Evolutionary conservation across 805 yeast genomes (phyloP).

Genomic region (Kregervanrija delftensis): DNA sequence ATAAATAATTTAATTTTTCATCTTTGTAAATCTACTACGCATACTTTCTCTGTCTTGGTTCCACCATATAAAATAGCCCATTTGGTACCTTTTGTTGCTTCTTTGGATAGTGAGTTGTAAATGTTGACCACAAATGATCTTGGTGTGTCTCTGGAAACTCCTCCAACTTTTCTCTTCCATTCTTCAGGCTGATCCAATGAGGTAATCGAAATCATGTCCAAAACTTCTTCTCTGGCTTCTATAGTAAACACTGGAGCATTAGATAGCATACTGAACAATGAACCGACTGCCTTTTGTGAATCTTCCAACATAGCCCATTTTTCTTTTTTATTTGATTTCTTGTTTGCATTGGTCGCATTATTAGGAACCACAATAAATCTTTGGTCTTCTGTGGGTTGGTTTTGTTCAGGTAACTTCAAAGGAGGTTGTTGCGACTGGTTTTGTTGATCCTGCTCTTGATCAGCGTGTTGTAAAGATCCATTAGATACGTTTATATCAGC

Average conservation of each 20-base stretch:
- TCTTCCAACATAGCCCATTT: constrained; percentile 72
- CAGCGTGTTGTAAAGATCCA: neutral
- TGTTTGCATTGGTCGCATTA: constrained; percentile 73
- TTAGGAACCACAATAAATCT: constrained; percentile 65
- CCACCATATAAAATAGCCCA: constrained; percentile 79
- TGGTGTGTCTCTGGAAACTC: constrained; percentile 72
- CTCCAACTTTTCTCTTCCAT: constrained; percentile 78
- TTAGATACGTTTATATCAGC: constrained; percentile 12
- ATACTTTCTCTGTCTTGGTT: constrained; percentile 67
- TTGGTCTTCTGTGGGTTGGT: constrained; percentile 26
- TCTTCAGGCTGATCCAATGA: constrained; percentile 74
- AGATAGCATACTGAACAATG: constrained; percentile 47
- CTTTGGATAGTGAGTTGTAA: constrained; percentile 66
- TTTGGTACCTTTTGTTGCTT: constrained; percentile 59
- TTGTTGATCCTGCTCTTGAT: no score
- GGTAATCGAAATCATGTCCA: constrained; percentile 75
- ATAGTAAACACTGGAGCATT: constrained; percentile 70
- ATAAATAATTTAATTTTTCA: constrained; percentile 10
- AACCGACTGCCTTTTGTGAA: constrained; percentile 53
- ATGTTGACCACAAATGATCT: constrained; percentile 73
- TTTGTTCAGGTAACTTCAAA: neutral
- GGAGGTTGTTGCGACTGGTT: no score
- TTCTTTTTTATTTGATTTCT: constrained; percentile 69
- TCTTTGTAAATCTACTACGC: constrained; percentile 60
- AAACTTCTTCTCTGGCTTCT: constrained; percentile 76